Percentiles rank a stretch among this genome's conserved stretches.
Conservation (phyloP, 2,329 filamentous ascomycete genomes). For the Septoria linicola region DNA sequence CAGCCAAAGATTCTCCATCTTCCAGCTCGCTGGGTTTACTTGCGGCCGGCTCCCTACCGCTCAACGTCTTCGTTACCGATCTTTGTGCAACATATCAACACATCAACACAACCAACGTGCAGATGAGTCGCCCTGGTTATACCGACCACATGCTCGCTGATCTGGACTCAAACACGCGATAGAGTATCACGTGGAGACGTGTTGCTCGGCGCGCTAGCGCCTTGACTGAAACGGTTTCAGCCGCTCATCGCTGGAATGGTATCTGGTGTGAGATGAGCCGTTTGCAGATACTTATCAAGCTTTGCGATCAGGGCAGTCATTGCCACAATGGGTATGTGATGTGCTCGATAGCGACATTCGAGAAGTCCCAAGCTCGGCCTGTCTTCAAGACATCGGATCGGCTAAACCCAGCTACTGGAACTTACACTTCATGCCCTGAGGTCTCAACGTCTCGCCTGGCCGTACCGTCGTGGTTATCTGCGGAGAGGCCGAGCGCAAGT, state of each 20-base stretch:
- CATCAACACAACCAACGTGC: too few relatives aligned
- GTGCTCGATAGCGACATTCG: background rate
- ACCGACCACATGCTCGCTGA: background rate
- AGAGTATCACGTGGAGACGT: background rate
- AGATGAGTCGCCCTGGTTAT: too few relatives aligned
- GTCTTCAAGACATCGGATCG: background rate
- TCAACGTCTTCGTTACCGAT: too few relatives aligned
- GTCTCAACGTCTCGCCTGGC: background rate
- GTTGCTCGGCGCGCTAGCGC: background rate
- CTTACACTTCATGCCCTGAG: background rate
- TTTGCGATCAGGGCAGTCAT: background rate
- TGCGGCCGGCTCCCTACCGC: too few relatives aligned
- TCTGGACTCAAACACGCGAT: background rate
- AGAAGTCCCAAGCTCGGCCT: background rate
- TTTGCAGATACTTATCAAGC: background rate
- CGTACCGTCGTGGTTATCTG: background rate
- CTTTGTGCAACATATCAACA: too few relatives aligned
- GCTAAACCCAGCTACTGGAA: background rate
- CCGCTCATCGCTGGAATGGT: background rate
- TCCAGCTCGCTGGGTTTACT: too few relatives aligned
- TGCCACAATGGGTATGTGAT: background rate
- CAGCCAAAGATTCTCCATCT: too few relatives aligned
- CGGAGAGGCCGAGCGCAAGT: background rate
- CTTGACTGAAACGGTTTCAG: background rate
- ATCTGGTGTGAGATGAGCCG: background rate